Base-by-base conservation (phyloP, 345 rosid species). In the Hypericum perforatum region DNA sequence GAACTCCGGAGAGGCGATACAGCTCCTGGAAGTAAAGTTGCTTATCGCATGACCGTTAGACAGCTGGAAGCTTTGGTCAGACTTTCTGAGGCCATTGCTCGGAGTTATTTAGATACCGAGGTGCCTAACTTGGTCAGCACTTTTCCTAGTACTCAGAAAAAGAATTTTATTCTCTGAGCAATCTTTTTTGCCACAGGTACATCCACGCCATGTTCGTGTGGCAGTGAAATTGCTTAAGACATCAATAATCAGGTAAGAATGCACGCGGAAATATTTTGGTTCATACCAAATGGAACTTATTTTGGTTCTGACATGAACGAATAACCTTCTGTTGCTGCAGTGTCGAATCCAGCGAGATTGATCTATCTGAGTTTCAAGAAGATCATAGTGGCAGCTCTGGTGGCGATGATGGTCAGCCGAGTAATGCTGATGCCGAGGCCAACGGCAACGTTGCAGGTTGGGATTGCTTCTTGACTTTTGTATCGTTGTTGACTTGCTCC, bases 1-100 rank as follows among this genome's bases (percentile, higher is more conserved):
- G 76, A 83, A 50, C 89, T 88, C 39, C 84, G 95, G 12, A 74
- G 72, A 77, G 87, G 94, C 9, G 98, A 92, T 62, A 77, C 94
- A 7, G 65, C 91, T 64, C 86, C 94, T 49, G 97, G 98, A 7
- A 79, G 80, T 62, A 92, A 85, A 77, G 94, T 85, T 58, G 97
- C 97, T 54, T 92, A 92, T 68, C 82, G 97, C 54, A 85, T 85
- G 97, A 88, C 97, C 49, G 98, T 92, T 66, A 77, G 98, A 75
- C 98, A 92, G 77, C 82, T 92, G 10, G 95, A 92, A 71, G 95
- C 97, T 52, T 67, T 92, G 51, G 74, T 92, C 73, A 80, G 98
- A 61, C 78, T 88, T 55, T 92, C 95, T 36, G 97, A 85, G 80
- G 97, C 94, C 64, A 85, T 92, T 73, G 97, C 98, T 58, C 80